Base-by-base conservation (phyloP, 352 stramenopile genomes). In the Globisporangium radiosum region DNA sequence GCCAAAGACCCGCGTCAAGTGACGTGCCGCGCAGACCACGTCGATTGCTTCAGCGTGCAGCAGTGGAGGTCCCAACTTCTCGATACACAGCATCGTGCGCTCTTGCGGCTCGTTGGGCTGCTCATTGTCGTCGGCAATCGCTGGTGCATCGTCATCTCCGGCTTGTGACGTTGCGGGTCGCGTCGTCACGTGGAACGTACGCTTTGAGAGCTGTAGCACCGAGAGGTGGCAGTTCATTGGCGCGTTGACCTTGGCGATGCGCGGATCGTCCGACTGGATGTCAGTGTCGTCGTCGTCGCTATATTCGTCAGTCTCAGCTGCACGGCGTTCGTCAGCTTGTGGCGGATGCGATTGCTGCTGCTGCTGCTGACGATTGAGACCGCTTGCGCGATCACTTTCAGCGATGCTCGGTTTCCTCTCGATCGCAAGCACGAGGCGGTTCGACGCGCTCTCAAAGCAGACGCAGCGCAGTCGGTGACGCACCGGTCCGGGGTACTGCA, bases 161-260 rank as follows among this genome's bases (percentile, higher is more conserved):
- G 40, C 39, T 33, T 33, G 25, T 33, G 25, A 2, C 25, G 25
- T 33, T 3, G 25, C 25, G 25, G 25, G 25, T 45, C 19, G n/a
- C 14, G 25, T 43, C 25, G 39, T 13, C 47, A 39, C 9, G 33
- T 53, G 62, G 54, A 77, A 75, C 11, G 50, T 39, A 33, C 75
- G 69, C 57, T 85, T 87, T 0, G 73, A 75, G 14, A 87, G 57
- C 25, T 77, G 66, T 15, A 90, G 17, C 14, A 87, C 60, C 17
- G 88, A 71, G 14, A 88, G 61, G 15, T 78, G 65, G 47, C 87
- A 78, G 42, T 63, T 63, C 13, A 73, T 68, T 9, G 69, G 57
- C 17, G 51, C 72, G 0, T 57, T 62, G 9, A 69, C 52, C 40
- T 63, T 47, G 4, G 15, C 33, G 3, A 64, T 14, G 11, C 54